A percentile compares a stretch with the other conserved stretches of the same genome.
These are phyloP conservation scores for Begonia masoniana DNA, from an alignment of 306 rosid genomes.

Conservation along the genomic window DNA sequence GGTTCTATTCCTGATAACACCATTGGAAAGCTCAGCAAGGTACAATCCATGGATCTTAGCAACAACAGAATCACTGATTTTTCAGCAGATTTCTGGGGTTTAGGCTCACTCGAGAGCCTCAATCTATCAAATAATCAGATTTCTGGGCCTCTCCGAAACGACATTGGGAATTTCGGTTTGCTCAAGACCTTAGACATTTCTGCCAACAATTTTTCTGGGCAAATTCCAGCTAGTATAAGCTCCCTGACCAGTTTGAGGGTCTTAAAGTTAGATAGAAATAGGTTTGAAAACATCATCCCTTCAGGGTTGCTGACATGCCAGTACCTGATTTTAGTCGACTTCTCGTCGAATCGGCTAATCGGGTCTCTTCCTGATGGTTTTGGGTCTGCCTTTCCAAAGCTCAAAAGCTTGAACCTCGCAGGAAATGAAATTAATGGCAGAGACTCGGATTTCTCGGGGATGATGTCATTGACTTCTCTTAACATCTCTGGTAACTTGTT, in stretches of 20 bases:
- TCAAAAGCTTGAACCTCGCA: constrained; percentile 64
- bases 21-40: constrained; percentile 63
- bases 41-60: constrained; percentile 78
- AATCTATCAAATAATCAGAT: constrained; percentile 61
- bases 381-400: constrained; percentile 70
- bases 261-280: constrained; percentile 58
- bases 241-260: constrained; percentile 41
- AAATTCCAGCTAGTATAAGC: constrained; percentile 54
- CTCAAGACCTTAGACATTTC: constrained; percentile 75
- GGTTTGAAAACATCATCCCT: constrained; percentile 41
- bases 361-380: constrained; percentile 82
- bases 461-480: constrained; percentile 48
- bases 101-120: constrained; percentile 54
- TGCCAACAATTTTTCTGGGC: constrained; percentile 52
- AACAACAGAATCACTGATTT: constrained; percentile 54
- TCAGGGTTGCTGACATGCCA: constrained; percentile 53
- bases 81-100: constrained; percentile 92
- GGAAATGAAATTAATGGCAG: constrained; percentile 49
- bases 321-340: constrained; percentile 52
- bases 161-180: constrained; percentile 73
- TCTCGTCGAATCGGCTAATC: constrained; percentile 57
- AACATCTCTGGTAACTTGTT: constrained; percentile 73
- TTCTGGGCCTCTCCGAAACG: constrained; percentile 63
- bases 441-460: constrained; percentile 39
- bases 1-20: constrained; percentile 77